Evolutionary conservation across 1,284 basidiomycete genomes (phyloP), one percentile per base, ranked within the genome.

Genomic region (Apiotrichum montevideense): DNA sequence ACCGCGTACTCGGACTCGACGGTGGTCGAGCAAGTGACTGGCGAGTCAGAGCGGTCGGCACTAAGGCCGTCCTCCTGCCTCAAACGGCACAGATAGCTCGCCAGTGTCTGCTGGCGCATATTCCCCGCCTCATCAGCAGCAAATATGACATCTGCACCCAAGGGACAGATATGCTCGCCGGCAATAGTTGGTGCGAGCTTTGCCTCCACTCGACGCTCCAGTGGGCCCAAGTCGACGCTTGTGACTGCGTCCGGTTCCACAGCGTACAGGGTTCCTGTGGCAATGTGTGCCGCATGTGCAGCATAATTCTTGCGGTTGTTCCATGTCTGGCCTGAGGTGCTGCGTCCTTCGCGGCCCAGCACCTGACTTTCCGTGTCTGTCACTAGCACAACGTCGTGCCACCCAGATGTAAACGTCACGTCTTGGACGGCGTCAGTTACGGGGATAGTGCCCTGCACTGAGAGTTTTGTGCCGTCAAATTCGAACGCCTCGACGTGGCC

Each of bases 21-120:
- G 9, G 65, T 41, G 15, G 58, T 56, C 41, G 67, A 50, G 49
- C 57, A 66, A 1, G 71, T 71, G n/a, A 74, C 63, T 0, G 63
- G 53, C 4, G 69, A 66, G 1, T 67, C 66, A 15, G 68, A 54
- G 11, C 72, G 63, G 57, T 73, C 68, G 10, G 50, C 41, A 15
- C 14, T n/a, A n/a, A 51, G 3, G 3, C 14, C 34, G 35, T 34
- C 40, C n/a, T 21, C 42, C 10, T 42, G 41, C 13, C 41, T 41
- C 4, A 29, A 35, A 8, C 15, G 56, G 13, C 46, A 52, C 29
- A 67, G 56, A 34, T 64, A 57, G 3, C 64, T 54, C 0, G 43
- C 41, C 10, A 71, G 45, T 0, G 46, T 43, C 14, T 60, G 67
- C 13, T 54, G 54, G 6, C 35, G 40, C 6, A 71, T 54, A 10